Evolutionary conservation across 139 green algal species (phyloP).

Genomic region (Tetradesmus obliquus): DNA sequence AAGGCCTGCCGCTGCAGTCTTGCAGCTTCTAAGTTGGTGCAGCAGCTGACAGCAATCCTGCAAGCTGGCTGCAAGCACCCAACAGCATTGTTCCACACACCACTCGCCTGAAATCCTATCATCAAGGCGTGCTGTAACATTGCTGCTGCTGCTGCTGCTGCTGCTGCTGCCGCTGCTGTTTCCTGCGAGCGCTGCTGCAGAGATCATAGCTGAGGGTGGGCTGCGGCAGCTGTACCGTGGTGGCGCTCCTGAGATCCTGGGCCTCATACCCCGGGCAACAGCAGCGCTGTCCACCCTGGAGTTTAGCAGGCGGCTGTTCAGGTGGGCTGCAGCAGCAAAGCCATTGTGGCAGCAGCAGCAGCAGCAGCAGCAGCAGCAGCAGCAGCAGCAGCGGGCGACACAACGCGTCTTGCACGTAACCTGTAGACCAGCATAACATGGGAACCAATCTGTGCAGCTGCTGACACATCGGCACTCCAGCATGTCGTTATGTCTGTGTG

Average conservation of each 20-base stretch:
- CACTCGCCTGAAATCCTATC: too few species aligned
- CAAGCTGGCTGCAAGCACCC: too few species aligned
- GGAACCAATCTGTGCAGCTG: too few species aligned
- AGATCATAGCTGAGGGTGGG: conserved; percentile 54
- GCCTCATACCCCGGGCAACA: conserved; percentile 58
- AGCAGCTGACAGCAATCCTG: too few species aligned
- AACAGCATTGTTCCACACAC: too few species aligned
- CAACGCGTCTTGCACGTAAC: not conserved
- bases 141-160: too few species aligned
- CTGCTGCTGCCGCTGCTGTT: not conserved
- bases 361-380: not conserved
- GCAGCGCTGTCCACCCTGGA: conserved; percentile 69
- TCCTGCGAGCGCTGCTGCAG: not conserved
- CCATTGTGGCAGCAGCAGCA: not conserved
- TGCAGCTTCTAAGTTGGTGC: too few species aligned
- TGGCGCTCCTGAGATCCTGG: conserved; percentile 57
- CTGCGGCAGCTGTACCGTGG: conserved; percentile 62
- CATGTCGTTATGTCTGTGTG: not conserved
- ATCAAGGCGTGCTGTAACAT: too few species aligned
- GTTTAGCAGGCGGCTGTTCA: conserved; percentile 54
- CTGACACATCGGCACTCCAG: not conserved
- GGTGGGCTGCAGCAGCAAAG: conserved; percentile 23
- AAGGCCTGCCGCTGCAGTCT: too few species aligned
- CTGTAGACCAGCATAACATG: too few species aligned
- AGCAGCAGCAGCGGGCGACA: not conserved